A percentile compares a stretch with the other conserved stretches of the same genome.
phyloP scores from a whole-genome alignment of 1,284 basidiomycete species.

The Apiotrichum domesticum region DNA sequence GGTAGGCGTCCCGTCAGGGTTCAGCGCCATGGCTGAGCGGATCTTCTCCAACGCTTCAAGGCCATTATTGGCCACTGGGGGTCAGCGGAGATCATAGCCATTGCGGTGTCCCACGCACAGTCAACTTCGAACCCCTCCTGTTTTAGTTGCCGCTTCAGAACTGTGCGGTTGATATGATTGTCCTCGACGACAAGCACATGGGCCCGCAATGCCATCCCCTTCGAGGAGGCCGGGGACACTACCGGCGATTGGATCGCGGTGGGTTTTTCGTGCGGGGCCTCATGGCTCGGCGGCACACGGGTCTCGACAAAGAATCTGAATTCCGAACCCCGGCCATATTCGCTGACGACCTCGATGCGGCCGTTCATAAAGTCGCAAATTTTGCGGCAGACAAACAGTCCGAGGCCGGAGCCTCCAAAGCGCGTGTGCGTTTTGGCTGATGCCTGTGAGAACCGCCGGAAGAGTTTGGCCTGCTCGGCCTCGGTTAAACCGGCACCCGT shows the following conservation, averaged over 20 bases:
- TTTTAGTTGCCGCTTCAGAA: constrained; percentile 16
- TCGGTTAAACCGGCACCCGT: constrained; percentile 28
- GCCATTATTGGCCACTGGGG: constrained; percentile 31
- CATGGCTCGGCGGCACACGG: neutral
- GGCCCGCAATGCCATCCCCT: neutral
- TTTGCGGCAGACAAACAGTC: constrained; percentile 28
- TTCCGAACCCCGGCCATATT: constrained; percentile 39
- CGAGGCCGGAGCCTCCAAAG: constrained; percentile 30
- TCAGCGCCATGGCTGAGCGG: constrained; percentile 20
- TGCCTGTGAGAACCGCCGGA: constrained; percentile 30
- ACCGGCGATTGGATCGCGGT: too few relatives aligned
- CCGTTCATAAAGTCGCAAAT: constrained; percentile 27
- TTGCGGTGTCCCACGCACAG: neutral
- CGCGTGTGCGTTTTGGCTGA: constrained; percentile 21
- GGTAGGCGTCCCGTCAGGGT: neutral
- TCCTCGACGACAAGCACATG: constrained; percentile 33
- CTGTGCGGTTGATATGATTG: constrained; percentile 42
- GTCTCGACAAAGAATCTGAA: constrained; percentile 35
- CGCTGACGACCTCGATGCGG: constrained; percentile 22
- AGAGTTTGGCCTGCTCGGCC: constrained; percentile 21
- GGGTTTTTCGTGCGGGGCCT: neutral
- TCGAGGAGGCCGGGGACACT: neutral
- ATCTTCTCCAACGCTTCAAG: constrained; percentile 46
- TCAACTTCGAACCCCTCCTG: constrained; percentile 11
- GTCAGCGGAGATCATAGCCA: constrained; percentile 26